Evolutionary conservation across 331 rosid species (phyloP).

Genomic region (Pyrus hybrid): DNA sequence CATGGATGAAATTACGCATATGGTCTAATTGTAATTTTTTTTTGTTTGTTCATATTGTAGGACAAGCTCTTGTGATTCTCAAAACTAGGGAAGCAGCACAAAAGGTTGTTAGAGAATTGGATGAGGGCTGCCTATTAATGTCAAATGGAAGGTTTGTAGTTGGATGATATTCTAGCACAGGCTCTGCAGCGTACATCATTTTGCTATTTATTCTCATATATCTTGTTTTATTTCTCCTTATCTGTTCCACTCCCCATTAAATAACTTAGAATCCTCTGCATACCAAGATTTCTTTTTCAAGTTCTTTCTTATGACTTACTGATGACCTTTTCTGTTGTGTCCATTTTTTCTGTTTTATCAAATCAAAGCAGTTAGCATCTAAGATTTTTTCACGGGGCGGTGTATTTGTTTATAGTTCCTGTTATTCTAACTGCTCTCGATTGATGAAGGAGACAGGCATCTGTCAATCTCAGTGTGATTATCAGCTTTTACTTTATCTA

Average conservation of each 20-base stretch:
- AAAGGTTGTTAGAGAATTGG: constrained; percentile 41
- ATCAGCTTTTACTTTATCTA: not conserved
- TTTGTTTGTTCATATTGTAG: constrained; percentile 31
- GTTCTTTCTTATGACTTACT: not conserved
- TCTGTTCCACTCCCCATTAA: not conserved
- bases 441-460: not conserved
- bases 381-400: not conserved
- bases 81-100: constrained; percentile 56
- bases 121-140: constrained; percentile 57
- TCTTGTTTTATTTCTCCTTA: not conserved
- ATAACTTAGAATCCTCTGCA: not conserved
- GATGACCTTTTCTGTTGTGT: not conserved
- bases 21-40: not conserved
- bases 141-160: constrained; percentile 75
- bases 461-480: not conserved
- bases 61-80: constrained; percentile 80
- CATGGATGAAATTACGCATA: not conserved
- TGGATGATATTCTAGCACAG: not conserved
- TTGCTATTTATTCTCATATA: not conserved
- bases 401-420: not conserved
- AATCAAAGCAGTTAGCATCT: not conserved
- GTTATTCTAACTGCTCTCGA: not conserved
- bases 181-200: constrained; percentile 1
- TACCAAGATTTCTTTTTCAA: not conserved
- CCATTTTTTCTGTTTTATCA: not conserved